Evolutionary conservation across 768 basidiomycete genomes (phyloP).

Genomic region (Boletus vinaceobasis): DNA sequence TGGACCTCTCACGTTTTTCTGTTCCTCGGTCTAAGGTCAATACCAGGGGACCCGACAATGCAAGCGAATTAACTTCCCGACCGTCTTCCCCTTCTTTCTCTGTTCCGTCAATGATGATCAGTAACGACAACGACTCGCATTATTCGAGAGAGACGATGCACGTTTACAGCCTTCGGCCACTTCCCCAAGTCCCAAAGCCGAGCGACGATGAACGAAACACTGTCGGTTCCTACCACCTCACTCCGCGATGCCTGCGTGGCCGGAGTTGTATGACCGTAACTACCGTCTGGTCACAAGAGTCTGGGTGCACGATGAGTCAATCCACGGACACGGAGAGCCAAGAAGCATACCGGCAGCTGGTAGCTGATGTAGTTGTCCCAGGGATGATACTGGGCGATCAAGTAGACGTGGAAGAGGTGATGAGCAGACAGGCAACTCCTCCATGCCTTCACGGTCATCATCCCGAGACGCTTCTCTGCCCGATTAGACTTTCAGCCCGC

Average conservation of each 20-base stretch:
- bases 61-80: not conserved
- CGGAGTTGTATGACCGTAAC: slow-evolving; percentile 10
- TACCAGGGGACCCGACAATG: not conserved
- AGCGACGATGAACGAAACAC: not conserved
- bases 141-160: slow-evolving; percentile 2
- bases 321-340: slow-evolving; percentile 1
- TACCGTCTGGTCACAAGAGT: slow-evolving; percentile 36
- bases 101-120: not conserved
- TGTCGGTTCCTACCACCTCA: not conserved
- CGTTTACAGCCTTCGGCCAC: slow-evolving; percentile 1
- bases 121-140: slow-evolving; percentile 3
- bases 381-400: not conserved
- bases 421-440: not conserved
- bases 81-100: not conserved
- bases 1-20: not conserved
- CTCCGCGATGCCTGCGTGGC: not conserved
- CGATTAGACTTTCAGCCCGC: slow-evolving; percentile 1
- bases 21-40: slow-evolving; percentile 1
- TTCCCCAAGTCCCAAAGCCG: slow-evolving; percentile 7
- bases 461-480: not conserved
- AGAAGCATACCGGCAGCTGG: not conserved
- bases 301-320: slow-evolving; percentile 39
- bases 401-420: not conserved
- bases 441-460: not conserved
- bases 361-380: not conserved